Percentiles rank a stretch among this genome's conserved stretches.
Conservation (phyloP, 345 rosid genomes). For the Tarenaya hassleriana region DNA sequence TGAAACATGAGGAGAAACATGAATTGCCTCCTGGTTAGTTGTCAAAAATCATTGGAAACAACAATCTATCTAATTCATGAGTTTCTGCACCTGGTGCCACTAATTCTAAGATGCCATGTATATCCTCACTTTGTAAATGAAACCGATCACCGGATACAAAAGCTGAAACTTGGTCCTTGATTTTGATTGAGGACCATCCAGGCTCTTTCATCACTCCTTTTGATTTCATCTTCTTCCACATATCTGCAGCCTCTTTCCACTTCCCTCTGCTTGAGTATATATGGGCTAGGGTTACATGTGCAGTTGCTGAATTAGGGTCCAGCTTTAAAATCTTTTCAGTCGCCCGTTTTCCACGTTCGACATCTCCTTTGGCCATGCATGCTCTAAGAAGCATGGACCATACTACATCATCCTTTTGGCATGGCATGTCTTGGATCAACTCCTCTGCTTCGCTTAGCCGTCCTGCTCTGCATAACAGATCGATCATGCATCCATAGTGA, state of each 20-base stretch:
- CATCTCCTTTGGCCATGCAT: slow-evolving; percentile 52
- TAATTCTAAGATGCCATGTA: slow-evolving; percentile 45
- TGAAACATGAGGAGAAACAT: background rate
- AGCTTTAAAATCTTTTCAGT: slow-evolving; percentile 62
- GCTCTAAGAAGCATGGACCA: slow-evolving; percentile 84
- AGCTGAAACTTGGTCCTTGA: slow-evolving; percentile 42
- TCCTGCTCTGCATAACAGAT: slow-evolving; percentile 80
- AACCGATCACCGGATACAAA: slow-evolving; percentile 63
- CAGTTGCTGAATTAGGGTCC: slow-evolving; percentile 64
- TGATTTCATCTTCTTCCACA: slow-evolving; percentile 58
- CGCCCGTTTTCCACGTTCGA: slow-evolving; percentile 52
- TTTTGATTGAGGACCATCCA: slow-evolving; percentile 73
- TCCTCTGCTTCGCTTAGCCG: slow-evolving; percentile 62
- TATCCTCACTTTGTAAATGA: slow-evolving; percentile 50
- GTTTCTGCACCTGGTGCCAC: slow-evolving; percentile 31
- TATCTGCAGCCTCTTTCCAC: slow-evolving; percentile 73
- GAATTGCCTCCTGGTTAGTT: background rate
- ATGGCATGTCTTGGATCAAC: slow-evolving; percentile 66
- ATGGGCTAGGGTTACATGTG: slow-evolving; percentile 76
- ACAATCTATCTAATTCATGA: slow-evolving; percentile 25
- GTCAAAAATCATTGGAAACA: slow-evolving; percentile 23
- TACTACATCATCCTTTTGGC: slow-evolving; percentile 62
- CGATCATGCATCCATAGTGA: slow-evolving; percentile 89
- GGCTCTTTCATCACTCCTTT: slow-evolving; percentile 81
- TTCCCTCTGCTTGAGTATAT: slow-evolving; percentile 61